A percentile compares a stretch with the other conserved stretches of the same genome.
Evolutionary conservation across 164 flowering plant species (phyloP).

Genomic region (Liquidambar formosana): DNA sequence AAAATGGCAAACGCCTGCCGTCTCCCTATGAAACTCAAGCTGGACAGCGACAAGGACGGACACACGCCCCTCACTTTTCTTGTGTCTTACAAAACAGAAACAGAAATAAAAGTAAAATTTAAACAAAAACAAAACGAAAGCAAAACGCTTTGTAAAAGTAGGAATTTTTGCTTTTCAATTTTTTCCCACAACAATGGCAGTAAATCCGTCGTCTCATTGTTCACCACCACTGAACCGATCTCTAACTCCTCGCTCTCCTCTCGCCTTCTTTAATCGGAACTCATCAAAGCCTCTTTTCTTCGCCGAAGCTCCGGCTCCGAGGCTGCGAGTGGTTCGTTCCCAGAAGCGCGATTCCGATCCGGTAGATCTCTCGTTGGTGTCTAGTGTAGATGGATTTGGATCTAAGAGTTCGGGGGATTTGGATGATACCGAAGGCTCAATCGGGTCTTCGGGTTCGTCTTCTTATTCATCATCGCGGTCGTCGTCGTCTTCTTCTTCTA

Average conservation of each 20-base stretch:
- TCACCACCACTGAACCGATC: constrained; percentile 22
- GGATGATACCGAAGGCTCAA: constrained; percentile 12
- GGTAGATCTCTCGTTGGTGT: constrained; percentile 4
- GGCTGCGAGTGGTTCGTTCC: constrained; percentile 32
- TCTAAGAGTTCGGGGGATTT: constrained; percentile 20
- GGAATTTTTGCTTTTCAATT: neutral
- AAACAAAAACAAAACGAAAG: too few relatives aligned
- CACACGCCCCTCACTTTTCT: too few relatives aligned
- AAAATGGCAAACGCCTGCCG: too few relatives aligned
- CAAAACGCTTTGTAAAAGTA: neutral
- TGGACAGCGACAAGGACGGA: too few relatives aligned
- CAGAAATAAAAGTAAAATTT: too few relatives aligned
- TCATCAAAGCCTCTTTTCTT: constrained; percentile 20
- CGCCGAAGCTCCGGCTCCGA: constrained; percentile 14
- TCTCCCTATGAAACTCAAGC: too few relatives aligned
- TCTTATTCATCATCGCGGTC: constrained; percentile 40
- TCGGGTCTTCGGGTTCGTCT: constrained; percentile 13
- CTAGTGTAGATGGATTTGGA: constrained; percentile 17
- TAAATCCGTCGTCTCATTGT: constrained; percentile 26
- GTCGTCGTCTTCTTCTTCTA: constrained; percentile 34
- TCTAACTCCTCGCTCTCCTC: constrained; percentile 18
- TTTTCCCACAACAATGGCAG: constrained; percentile 35
- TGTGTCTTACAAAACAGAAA: too few relatives aligned
- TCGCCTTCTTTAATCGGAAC: constrained; percentile 18
- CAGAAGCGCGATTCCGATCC: constrained; percentile 24